Conservation (phyloP, 805 yeast genomes). For the Sugiyamaella qingdaonensis region DNA sequence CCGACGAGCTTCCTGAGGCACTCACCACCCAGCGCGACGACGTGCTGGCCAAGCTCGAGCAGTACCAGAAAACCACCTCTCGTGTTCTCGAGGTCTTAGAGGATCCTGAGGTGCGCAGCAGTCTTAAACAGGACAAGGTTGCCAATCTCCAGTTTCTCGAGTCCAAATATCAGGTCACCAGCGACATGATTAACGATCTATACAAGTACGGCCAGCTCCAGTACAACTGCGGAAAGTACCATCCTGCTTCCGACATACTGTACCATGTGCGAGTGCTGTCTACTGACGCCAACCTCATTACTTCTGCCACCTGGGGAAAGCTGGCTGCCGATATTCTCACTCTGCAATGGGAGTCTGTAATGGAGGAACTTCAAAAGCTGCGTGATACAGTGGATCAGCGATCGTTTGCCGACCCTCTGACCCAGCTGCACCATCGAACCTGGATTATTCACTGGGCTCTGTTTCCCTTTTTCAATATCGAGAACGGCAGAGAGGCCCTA, state of each 20-base stretch:
- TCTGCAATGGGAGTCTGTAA: slow-evolving; percentile 49
- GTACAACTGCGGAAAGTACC: slow-evolving; percentile 60
- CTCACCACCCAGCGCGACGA: slow-evolving; percentile 33
- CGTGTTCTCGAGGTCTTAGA: slow-evolving; percentile 45
- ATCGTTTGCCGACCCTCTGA: slow-evolving; percentile 48
- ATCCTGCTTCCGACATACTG: slow-evolving; percentile 53
- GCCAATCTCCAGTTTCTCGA: slow-evolving; percentile 47
- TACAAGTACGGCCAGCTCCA: slow-evolving; percentile 60
- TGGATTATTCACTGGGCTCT: slow-evolving; percentile 70
- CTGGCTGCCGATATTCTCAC: slow-evolving; percentile 57
- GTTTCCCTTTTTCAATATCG: slow-evolving; percentile 56
- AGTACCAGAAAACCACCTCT: slow-evolving; percentile 41
- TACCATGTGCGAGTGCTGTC: slow-evolving; percentile 55
- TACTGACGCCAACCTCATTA: slow-evolving; percentile 45
- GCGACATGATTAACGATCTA: slow-evolving; percentile 44
- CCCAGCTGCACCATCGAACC: slow-evolving; percentile 58
- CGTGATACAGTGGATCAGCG: slow-evolving; percentile 58
- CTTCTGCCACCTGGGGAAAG: slow-evolving; percentile 65
- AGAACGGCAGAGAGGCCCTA: slow-evolving; percentile 49
- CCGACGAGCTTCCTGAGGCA: slow-evolving; percentile 40
- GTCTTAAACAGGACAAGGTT: slow-evolving; percentile 52
- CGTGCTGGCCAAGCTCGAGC: slow-evolving; percentile 35
- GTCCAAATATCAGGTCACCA: slow-evolving; percentile 40
- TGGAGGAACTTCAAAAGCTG: slow-evolving; percentile 50
- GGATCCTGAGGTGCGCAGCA: slow-evolving; percentile 48